phyloP scores from a whole-genome alignment of 2,329 filamentous ascomycete genomes.

The Chrysoporthe puriensis region DNA sequence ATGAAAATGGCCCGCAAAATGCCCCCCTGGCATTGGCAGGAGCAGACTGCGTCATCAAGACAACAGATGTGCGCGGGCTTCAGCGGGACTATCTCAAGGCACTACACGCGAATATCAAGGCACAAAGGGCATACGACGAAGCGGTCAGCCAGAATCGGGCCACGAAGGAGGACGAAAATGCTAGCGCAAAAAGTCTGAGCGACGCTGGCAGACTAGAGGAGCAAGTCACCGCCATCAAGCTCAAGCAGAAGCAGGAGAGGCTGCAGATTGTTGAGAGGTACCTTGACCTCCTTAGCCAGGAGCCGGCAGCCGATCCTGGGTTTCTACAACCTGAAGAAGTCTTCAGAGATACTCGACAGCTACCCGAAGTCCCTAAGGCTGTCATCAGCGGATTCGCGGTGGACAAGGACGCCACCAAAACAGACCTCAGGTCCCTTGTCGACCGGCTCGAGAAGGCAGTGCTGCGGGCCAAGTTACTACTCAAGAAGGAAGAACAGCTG shows the following conservation, averaged over 20 bases:
- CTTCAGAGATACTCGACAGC: constrained; percentile 47
- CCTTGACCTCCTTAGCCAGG: constrained; percentile 53
- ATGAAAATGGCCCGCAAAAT: constrained; percentile 47
- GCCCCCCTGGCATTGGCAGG: constrained; percentile 55
- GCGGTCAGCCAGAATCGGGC: constrained; percentile 35
- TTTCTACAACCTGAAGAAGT: constrained; percentile 55
- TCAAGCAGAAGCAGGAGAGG: constrained; percentile 56
- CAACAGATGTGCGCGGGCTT: constrained; percentile 48
- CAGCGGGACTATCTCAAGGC: constrained; percentile 61
- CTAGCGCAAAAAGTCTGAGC: constrained; percentile 10
- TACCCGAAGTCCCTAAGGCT: constrained; percentile 56
- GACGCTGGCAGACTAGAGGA: constrained; percentile 45
- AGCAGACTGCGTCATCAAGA: constrained; percentile 40
- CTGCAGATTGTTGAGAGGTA: constrained; percentile 55
- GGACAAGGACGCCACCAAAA: constrained; percentile 43
- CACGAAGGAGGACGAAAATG: constrained; percentile 34
- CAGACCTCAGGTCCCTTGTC: constrained; percentile 52
- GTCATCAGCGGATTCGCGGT: constrained; percentile 54
- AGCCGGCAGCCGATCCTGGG: constrained; percentile 53
- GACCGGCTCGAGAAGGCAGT: constrained; percentile 61
- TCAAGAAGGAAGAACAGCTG: constrained; percentile 60
- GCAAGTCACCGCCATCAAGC: constrained; percentile 54
- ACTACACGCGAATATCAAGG: constrained; percentile 55
- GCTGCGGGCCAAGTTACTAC: constrained; percentile 59
- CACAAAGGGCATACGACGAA: constrained; percentile 51